phyloP scores from a whole-genome alignment of 129 eudicot genomes.

The Mikania micrantha region DNA sequence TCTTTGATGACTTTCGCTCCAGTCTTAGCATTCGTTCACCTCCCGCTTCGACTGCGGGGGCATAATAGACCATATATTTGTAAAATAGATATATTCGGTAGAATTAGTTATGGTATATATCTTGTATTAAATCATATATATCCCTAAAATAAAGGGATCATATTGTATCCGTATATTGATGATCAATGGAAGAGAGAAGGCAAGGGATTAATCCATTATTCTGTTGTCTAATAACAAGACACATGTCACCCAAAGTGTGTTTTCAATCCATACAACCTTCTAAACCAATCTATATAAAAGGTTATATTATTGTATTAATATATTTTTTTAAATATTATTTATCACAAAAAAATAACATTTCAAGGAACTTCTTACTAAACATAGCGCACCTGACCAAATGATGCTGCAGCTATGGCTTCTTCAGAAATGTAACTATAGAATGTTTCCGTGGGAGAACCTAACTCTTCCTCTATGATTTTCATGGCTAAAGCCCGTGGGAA shows the following conservation, averaged over 20 bases:
- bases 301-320: background rate
- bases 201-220: no score
- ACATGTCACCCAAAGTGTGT: background rate
- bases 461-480: slow-evolving; percentile 88
- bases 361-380: background rate
- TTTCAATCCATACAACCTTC: background rate
- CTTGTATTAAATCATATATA: no score
- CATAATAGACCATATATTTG: no score
- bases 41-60: no score
- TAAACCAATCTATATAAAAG: background rate
- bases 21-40: no score
- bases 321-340: background rate
- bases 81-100: no score
- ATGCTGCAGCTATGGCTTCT: slow-evolving; percentile 98
- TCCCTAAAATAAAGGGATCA: no score
- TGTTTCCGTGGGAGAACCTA: slow-evolving; percentile 67
- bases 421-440: slow-evolving; percentile 72
- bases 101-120: no score
- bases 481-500: slow-evolving; percentile 75
- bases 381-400: slow-evolving; percentile 87
- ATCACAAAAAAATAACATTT: background rate
- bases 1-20: no score
- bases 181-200: no score
- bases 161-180: no score
- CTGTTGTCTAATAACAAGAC: no score